Base-by-base conservation (phyloP, 2,329 filamentous ascomycete species). In the Diaporthe australafricana region DNA sequence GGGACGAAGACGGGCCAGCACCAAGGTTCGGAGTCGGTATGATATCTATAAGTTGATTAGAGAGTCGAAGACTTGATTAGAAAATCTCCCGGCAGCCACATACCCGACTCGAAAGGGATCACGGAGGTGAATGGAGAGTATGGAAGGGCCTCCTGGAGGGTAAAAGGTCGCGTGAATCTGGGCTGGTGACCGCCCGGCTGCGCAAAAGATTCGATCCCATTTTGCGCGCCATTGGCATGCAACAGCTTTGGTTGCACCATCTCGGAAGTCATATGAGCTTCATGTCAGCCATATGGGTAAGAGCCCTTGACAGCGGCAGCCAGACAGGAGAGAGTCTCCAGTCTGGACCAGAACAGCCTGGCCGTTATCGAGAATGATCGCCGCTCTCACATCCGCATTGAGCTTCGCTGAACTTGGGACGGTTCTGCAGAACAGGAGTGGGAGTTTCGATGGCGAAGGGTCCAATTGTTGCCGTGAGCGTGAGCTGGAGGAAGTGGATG, bases 71-170 rank as follows among this genome's bases (percentile, higher is more conserved):
- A 11, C 16, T 35, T 14, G 45, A 35, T 22, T 17, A 4, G 5
- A 60, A 5, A 30, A 32, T 22, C 7, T 20, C n/a, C 8, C 12
- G 40, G 45, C 30, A n/a, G n/a, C 25, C 22, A 78, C 85, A 75
- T 82, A 95, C 94, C 91, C 75, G 93, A 89, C 80, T 93, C 90
- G 81, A 96, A 94, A 3, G 94, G 93, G 67, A 94, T 87, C 62
- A 95, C 92, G 4, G 93, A 94, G 62, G 92, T 93, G 79, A 96
- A 92, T 30, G 94, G 94, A 66, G 93, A 94, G 82, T 91, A 95
- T n/a, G 93, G 92, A 56, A 96, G 85, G 38, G 93, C 93, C 78
- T 96, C 93, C 70, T 92, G 88, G 16, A 96, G 88, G 4, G 88
- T 88, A 78, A 91, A 90, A 1, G 90, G 86, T 69, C 86, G 75